Base-by-base conservation (phyloP, 805 yeast species). In the Cyberlindnera suaveolens region DNA sequence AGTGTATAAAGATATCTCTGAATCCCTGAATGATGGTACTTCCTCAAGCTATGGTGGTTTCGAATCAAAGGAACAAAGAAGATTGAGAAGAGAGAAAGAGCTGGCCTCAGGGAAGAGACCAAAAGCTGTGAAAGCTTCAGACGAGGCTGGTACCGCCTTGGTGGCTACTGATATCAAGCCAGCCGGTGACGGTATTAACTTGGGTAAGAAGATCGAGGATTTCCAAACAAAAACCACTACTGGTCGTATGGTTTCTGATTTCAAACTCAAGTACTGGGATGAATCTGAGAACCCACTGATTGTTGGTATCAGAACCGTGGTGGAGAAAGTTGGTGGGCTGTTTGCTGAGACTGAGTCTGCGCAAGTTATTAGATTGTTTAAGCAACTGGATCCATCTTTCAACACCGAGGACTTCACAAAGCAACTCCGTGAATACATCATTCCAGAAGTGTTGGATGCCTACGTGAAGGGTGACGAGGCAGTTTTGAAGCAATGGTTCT, bases 341-440 rank as follows among this genome's bases (percentile, higher is more conserved):
- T 80, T 90, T 58, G 93, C 93, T 34, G 99, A 93, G 68, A 93
- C 98, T 31, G 99, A 93, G 69, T 80, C 86, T 50, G 97, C 96
- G 18, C 84, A 84, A 64, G 99, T 90, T n/a, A 72, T 85, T 50
- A 80, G 84, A 53, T 79, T 82, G 59, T 87, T 93, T 70, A 85
- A 79, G 67, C 77, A 80, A 61, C 81, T 91, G 77, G 99, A 93
- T 66, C 96, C 98, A 41, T 71, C 77, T 33, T 93, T 93, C 72
- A 80, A 79, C 49, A 73, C 78, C 54, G 91, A 87, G 47, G 78
- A 74, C 45, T 90, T 93, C 70, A 75, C 82, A 49, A 79, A 75
- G 53, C 90, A 91, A 46, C 73, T 91, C 58, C 83, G 98, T 63
- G 91, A 88, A 58, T 93, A 82, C 66, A 86, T 93, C 49, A 79